Evolutionary conservation across 2,329 filamentous ascomycete species (phyloP), one percentile per base, ranked within the genome.

Genomic region (Colletotrichum sp.): DNA sequence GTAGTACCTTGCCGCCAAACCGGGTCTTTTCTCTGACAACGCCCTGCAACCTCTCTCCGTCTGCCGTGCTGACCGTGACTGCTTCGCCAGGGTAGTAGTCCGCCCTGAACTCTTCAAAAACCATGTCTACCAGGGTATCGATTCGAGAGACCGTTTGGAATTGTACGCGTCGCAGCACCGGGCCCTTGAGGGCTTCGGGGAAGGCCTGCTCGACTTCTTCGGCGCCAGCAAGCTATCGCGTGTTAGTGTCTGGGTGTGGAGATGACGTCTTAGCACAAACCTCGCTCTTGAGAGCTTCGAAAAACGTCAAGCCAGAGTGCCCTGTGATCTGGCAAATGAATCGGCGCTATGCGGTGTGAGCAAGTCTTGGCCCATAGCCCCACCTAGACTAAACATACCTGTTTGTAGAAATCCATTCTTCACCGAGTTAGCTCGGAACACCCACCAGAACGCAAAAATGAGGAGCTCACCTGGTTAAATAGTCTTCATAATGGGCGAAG

Each of bases 281-380:
- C 92, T 98, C 96, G 86, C 95, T 98, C 85, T 95, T 93, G 34
- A 96, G 90, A 30, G 97, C 97, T 79, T 98, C 95, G 82, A 98
- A 98, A 85, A 98, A 99, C 5, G 92, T 96, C 79, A 98, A 89
- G 69, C 94, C 94, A 34, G 96, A 98, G 84, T 98, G 96, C 70
- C 97, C 97, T 15, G 96, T 98, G 79, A 99, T 98, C 83, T 98
- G 95, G 85, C 98, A 98, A 77, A 98, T 98, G 85, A 99, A 99
- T 71, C 94, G 93, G 82, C 93, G 95, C 93, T 96, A 80, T 59
- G 75, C 75, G 30, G 28, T 64, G 70, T 73, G 55, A 69, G 71
- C 72, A 57, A 77, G 71, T 77, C 71, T 67, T 75, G 72, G 71
- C 71, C 67, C 62, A 63, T 44, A 67, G 74, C 60, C 76, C 69